Conservation (phyloP, 2,329 filamentous ascomycete species). For the Fusarium pseudoanthophilum region DNA sequence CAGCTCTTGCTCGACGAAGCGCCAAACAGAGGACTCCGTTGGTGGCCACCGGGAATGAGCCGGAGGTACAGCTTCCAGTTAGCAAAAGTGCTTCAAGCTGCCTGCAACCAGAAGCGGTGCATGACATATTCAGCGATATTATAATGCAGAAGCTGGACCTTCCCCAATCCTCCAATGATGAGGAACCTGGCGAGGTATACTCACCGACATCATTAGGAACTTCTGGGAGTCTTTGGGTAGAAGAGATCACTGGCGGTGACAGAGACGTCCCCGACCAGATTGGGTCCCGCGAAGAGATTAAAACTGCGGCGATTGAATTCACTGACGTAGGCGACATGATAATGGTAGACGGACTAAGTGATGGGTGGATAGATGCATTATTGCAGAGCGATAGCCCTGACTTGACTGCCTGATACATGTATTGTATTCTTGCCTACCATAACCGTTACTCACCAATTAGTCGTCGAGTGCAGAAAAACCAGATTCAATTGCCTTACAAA, state of each 20-base stretch:
- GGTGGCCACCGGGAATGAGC: not conserved
- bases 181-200: not conserved
- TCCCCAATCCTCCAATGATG: not conserved
- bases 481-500: too few relatives aligned
- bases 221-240: not conserved
- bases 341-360: not conserved
- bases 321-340: not conserved
- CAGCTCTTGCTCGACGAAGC: not conserved
- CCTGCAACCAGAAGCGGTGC: not conserved
- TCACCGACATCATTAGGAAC: not conserved
- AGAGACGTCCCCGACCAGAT: not conserved
- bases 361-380: not conserved
- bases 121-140: not conserved
- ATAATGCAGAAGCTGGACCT: not conserved
- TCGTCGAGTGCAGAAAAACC: too few relatives aligned
- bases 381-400: too few relatives aligned
- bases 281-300: fast-evolving
- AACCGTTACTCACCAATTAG: too few relatives aligned
- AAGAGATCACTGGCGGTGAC: not conserved
- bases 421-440: too few relatives aligned
- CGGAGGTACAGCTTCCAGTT: not conserved
- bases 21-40: not conserved
- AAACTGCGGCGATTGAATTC: not conserved
- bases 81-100: not conserved
- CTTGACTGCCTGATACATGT: not conserved